Base-by-base conservation (phyloP, 306 rosid species). In the Boehmeria nivea region DNA sequence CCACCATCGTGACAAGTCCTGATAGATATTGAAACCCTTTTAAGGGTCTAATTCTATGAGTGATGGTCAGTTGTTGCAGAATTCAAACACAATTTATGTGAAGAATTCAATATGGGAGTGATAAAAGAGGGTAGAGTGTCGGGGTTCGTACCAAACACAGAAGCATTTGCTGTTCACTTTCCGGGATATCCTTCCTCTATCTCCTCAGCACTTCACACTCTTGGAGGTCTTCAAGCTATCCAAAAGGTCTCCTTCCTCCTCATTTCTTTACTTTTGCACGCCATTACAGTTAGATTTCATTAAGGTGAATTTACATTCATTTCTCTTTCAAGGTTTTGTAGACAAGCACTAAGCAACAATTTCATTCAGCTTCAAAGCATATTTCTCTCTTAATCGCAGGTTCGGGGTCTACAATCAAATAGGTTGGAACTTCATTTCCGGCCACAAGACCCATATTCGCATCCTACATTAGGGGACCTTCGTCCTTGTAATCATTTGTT, bases 371-470 rank as follows among this genome's bases (percentile, higher is more conserved):
- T 22, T 10, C 36, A 10, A 2, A 31, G 9, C 36, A 31, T 26
- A 11, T 44, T n/a, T 23, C 17, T 64, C 12, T 6, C 23, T 47
- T 39, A 37, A 51, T 60, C 47, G 54, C 65, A 90, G 97, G 86
- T 82, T 68, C 84, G 72, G 7, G 72, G 38, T 74, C 80, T 79
- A 6, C 68, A 60, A 39, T 68, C 87, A 18, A 81, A 72, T 60
- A 81, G 70, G 60, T 63, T 91, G 68, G 95, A 87, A 83, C 94
- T 91, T 27, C 85, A 37, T 45, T 87, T 91, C 17, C 95, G 95
- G 19, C 96, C 77, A 0, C 85, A 84, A 40, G 98, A 91, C 63
- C 93, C 91, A 0, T 87, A 80, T 67, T 84, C 89, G 0, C 98
- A 91, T 61, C 95, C 95, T 63, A 86, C 85, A 0, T 80, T 74